Evolutionary conservation across 805 yeast genomes (phyloP).

Genomic region (Candida michaelii): DNA sequence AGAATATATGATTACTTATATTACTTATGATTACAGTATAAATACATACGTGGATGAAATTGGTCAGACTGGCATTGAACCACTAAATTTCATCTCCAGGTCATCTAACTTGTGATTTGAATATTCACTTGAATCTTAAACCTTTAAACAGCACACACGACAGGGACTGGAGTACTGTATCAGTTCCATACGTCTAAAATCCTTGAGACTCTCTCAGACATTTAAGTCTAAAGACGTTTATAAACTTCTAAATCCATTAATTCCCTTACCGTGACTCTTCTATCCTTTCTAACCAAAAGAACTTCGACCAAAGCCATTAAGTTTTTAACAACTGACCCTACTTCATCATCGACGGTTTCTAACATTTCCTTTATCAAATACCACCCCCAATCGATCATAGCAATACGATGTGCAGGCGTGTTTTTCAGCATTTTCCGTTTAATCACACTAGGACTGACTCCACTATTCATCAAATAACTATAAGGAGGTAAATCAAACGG

Average conservation of each 20-base stretch:
- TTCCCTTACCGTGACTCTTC: constrained; percentile 18
- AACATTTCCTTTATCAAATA: constrained; percentile 32
- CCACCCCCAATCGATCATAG: constrained; percentile 94
- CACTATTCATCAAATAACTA: constrained; percentile 29
- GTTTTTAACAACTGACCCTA: constrained; percentile 19
- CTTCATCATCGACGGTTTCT: constrained; percentile 13
- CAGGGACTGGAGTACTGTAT: too few relatives aligned
- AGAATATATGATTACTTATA: too few relatives aligned
- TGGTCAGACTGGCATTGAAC: too few relatives aligned
- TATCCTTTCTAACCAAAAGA: constrained; percentile 39
- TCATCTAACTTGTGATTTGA: too few relatives aligned
- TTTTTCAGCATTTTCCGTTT: constrained; percentile 45
- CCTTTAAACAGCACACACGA: too few relatives aligned
- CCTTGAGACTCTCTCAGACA: background rate
- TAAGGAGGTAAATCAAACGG: constrained; percentile 89
- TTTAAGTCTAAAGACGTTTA: background rate
- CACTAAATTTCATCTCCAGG: too few relatives aligned
- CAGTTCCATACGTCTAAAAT: too few relatives aligned
- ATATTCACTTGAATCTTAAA: too few relatives aligned
- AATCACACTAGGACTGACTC: constrained; percentile 40
- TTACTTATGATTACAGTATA: too few relatives aligned
- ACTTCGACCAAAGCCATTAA: constrained; percentile 31
- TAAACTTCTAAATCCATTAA: background rate
- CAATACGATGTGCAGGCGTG: constrained; percentile 82
- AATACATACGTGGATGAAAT: too few relatives aligned